Conservation (phyloP, 179 eudicot species). For the Sideroxylon spinosum region DNA sequence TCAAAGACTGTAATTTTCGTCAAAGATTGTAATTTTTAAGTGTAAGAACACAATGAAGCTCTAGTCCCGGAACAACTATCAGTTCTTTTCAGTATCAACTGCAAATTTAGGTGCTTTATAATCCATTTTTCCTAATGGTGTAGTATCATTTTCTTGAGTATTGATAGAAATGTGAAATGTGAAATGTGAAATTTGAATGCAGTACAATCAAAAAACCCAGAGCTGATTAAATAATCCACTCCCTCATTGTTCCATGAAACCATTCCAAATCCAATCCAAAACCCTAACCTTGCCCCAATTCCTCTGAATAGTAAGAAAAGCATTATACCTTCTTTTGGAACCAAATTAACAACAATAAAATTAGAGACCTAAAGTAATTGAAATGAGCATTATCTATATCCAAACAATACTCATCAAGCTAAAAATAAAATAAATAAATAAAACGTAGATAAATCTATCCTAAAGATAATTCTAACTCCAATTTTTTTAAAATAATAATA, state of each 20-base stretch:
- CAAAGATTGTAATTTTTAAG: neutral
- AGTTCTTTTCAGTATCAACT: neutral
- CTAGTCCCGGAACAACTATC: neutral
- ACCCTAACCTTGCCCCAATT: conserved; percentile 11
- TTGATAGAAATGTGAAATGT: neutral
- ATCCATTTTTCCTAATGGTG: neutral
- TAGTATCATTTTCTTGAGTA: neutral
- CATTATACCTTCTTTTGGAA: neutral
- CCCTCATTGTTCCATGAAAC: neutral
- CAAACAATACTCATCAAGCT: neutral
- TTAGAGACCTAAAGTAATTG: neutral
- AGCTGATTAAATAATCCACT: neutral
- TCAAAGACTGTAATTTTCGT: neutral
- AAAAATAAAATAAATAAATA: neutral
- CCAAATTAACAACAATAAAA: neutral
- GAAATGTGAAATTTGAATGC: neutral
- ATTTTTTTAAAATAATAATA: neutral
- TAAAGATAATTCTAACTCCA: neutral
- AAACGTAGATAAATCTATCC: too few species aligned
- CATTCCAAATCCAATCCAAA: conserved; percentile 10
- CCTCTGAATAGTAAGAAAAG: neutral
- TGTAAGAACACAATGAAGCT: too few species aligned
- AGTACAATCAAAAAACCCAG: neutral
- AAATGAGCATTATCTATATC: neutral
- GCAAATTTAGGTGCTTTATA: neutral